Percentiles rank a stretch among this genome's conserved stretches.
phyloP scores from a whole-genome alignment of 441 rosid genomes.

The Erodium trifolium region DNA sequence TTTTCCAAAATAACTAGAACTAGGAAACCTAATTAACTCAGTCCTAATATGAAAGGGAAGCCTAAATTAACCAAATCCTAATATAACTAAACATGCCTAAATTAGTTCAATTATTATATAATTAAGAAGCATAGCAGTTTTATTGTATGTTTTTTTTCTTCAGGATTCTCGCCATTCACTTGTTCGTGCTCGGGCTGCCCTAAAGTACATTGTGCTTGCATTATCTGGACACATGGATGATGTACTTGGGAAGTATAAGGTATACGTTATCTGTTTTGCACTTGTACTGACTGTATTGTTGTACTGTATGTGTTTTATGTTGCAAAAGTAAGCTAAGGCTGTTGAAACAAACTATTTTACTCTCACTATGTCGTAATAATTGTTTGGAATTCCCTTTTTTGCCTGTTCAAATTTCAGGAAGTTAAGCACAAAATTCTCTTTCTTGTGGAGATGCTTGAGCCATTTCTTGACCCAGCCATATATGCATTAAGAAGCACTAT shows the following conservation, averaged over 20 bases:
- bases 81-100: too few relatives aligned
- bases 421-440: conserved; percentile 77
- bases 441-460: conserved; percentile 81
- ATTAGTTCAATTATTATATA: too few relatives aligned
- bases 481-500: conserved; percentile 42
- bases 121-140: background rate
- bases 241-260: conserved; percentile 73
- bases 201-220: conserved; percentile 71
- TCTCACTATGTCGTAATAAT: background rate
- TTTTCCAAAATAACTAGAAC: too few relatives aligned
- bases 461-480: conserved; percentile 72
- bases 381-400: conserved; percentile 51
- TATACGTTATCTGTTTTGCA: conserved; percentile 21
- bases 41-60: too few relatives aligned
- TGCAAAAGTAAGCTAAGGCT: conserved; percentile 4
- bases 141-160: conserved; percentile 16
- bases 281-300: conserved; percentile 3
- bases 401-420: conserved; percentile 59
- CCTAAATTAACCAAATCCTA: too few relatives aligned
- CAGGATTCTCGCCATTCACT: conserved; percentile 51
- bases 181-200: conserved; percentile 59
- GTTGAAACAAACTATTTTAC: conserved; percentile 5
- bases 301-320: background rate
- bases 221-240: conserved; percentile 83
- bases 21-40: too few relatives aligned